Evolutionary conservation across 2,329 filamentous ascomycete species (phyloP), one percentile per base, ranked within the genome.

Genomic region (Mycocentrospora acerina): DNA sequence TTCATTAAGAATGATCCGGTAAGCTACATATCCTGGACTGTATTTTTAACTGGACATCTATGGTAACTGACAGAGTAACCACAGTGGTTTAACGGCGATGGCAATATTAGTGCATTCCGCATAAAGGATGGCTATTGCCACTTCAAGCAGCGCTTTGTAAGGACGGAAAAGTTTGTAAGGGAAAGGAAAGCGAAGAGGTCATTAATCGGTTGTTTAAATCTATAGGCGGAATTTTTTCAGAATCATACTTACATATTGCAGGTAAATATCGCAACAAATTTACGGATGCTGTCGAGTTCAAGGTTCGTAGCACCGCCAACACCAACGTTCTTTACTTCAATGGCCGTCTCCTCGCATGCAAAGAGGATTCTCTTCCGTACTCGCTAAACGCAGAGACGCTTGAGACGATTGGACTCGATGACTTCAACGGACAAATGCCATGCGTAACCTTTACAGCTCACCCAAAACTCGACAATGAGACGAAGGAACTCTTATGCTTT

Each of bases 221-320:
- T n/a, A 35, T 24, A n/a, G n/a, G n/a, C n/a, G 27, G 10, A 5
- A 7, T 24, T 4, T 31, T 7, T 13, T 9, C 12, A 27, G 11
- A 12, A 11, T 10, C 17, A 17, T 25, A 13, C 27, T 27, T 26
- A 26, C 5, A 37, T n/a, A n/a, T n/a, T n/a, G n/a, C n/a, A n/a
- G n/a, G n/a, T n/a, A n/a, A n/a, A 34, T 72, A 72, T 32, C 64
- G 69, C 19, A 72, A 71, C 40, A 63, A 57, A 17, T 70, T 51
- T 44, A 70, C 68, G 4, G 66, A 71, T 45, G 42, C 33, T 25
- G 62, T 69, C 11, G 51, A 63, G 32, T 58, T 62, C 31, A 55
- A 58, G 16, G 39, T 66, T 9, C 54, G 59, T 26, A 64, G 48
- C 12, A 71, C 69, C 0, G 68, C 48, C 1, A 54, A 54, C 32